Conservation (phyloP, 2,329 filamentous ascomycete species). For the Penicillium vulpinum region DNA sequence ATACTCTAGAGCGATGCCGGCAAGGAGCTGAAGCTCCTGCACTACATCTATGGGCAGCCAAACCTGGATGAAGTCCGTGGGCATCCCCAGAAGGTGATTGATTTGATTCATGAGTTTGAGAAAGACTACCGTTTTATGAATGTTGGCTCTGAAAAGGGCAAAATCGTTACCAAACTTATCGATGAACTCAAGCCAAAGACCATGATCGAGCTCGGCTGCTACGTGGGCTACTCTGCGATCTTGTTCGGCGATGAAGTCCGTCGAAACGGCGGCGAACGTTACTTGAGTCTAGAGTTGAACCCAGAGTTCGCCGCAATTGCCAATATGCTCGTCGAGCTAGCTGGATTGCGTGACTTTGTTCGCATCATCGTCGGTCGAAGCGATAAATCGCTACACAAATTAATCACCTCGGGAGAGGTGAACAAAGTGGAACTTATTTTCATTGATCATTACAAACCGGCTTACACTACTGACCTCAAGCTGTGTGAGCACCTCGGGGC, state of each 20-base stretch:
- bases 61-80: slow-evolving; percentile 64
- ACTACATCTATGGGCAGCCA: slow-evolving; percentile 64
- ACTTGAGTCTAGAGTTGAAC: slow-evolving; percentile 72
- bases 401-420: slow-evolving; percentile 57
- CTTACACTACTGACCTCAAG: slow-evolving; percentile 72
- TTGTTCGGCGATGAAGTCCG: slow-evolving; percentile 69
- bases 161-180: slow-evolving; percentile 69
- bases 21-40: slow-evolving; percentile 70
- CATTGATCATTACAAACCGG: slow-evolving; percentile 76
- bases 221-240: slow-evolving; percentile 78
- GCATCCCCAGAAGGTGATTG: slow-evolving; percentile 63
- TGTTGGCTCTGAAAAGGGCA: slow-evolving; percentile 72
- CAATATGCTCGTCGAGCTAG: slow-evolving; percentile 67
- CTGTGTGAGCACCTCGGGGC: slow-evolving; percentile 70
- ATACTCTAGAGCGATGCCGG: slow-evolving; percentile 58
- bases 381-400: slow-evolving; percentile 62
- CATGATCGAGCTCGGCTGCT: slow-evolving; percentile 79
- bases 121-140: slow-evolving; percentile 75
- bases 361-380: slow-evolving; percentile 70
- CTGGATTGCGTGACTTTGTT: slow-evolving; percentile 69
- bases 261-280: slow-evolving; percentile 62
- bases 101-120: slow-evolving; percentile 69
- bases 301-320: slow-evolving; percentile 73
- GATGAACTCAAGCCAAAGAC: slow-evolving; percentile 62
- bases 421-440: slow-evolving; percentile 66